phyloP scores from a whole-genome alignment of 75 land plant genomes.

The Pseudotsuga menziesii region DNA sequence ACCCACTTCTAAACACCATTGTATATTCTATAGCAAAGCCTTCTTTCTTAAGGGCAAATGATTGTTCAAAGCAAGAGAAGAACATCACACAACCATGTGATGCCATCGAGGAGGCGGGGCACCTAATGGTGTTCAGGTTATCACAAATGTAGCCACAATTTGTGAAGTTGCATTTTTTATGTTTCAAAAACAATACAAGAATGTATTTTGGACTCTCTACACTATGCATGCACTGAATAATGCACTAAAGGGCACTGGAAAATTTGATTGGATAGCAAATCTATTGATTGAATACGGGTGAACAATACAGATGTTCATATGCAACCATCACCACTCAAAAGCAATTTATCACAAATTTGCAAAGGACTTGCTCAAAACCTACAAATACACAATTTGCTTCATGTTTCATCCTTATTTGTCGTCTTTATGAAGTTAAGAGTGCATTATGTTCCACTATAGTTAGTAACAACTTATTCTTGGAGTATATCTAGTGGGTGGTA shows the following conservation, averaged over 20 bases:
- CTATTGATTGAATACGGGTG: not conserved
- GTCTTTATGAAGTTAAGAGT: not conserved
- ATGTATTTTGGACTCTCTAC: not conserved
- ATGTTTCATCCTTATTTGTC: not conserved
- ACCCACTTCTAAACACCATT: not conserved
- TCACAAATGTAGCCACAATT: not conserved
- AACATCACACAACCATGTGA: not conserved
- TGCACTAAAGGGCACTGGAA: not conserved
- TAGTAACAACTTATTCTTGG: not conserved
- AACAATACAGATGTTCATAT: not conserved
- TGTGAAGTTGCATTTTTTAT: not conserved
- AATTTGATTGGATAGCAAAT: not conserved
- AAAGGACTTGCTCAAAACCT: not conserved
- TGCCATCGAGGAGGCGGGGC: not conserved
- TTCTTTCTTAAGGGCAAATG: not conserved
- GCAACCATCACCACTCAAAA: not conserved
- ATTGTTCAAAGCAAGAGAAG: not conserved
- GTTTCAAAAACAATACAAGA: not conserved
- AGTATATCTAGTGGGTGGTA: not conserved
- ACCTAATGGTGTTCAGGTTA: not conserved
- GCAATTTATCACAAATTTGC: not conserved
- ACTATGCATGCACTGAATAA: not conserved
- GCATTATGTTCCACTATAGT: not conserved
- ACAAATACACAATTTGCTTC: not conserved
- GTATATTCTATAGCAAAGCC: not conserved